phyloP scores from a whole-genome alignment of 352 stramenopile genomes.

The Globisporangium acanthophoron region DNA sequence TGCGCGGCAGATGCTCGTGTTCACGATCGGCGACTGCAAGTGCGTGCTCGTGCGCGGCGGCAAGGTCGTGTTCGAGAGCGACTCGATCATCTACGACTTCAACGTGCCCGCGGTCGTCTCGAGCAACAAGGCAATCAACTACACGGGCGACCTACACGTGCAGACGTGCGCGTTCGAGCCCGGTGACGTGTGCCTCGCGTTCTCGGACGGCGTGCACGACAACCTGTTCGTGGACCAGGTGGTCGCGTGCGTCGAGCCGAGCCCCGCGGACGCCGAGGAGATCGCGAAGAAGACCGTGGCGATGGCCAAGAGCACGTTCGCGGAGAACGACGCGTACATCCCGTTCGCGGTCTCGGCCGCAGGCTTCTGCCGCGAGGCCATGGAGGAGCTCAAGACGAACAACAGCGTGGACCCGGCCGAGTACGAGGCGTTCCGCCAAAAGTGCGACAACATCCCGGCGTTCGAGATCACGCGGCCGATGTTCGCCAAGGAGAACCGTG shows the following conservation, averaged over 20 bases:
- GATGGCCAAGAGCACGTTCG: constrained; percentile 66
- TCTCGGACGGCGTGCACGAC: constrained; percentile 86
- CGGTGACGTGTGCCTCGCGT: constrained; percentile 76
- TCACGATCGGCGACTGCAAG: constrained; percentile 86
- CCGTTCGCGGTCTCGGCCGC: constrained; percentile 82
- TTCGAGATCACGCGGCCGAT: constrained; percentile 47
- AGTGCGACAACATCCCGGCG: constrained; percentile 71
- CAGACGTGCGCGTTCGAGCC: constrained; percentile 68
- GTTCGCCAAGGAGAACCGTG: constrained; percentile 80
- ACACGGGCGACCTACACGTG: constrained; percentile 59
- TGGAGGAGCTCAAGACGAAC: constrained; percentile 73
- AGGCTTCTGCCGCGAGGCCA: constrained; percentile 69
- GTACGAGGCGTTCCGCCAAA: constrained; percentile 61
- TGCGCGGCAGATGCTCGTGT: constrained; percentile 74
- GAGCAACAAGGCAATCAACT: constrained; percentile 84
- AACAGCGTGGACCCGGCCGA: constrained; percentile 55
- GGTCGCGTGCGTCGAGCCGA: constrained; percentile 44
- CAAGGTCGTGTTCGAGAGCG: constrained; percentile 78
- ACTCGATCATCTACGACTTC: constrained; percentile 90
- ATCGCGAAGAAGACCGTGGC: constrained; percentile 74
- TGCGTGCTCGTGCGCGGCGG: constrained; percentile 66
- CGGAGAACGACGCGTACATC: constrained; percentile 60
- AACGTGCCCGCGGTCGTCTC: constrained; percentile 85
- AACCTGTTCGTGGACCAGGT: constrained; percentile 87
- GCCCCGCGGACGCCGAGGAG: constrained; percentile 47